A percentile compares a stretch with the other conserved stretches of the same genome.
Evolutionary conservation across 768 basidiomycete species (phyloP).

Genomic region (Lentinula raphanica): DNA sequence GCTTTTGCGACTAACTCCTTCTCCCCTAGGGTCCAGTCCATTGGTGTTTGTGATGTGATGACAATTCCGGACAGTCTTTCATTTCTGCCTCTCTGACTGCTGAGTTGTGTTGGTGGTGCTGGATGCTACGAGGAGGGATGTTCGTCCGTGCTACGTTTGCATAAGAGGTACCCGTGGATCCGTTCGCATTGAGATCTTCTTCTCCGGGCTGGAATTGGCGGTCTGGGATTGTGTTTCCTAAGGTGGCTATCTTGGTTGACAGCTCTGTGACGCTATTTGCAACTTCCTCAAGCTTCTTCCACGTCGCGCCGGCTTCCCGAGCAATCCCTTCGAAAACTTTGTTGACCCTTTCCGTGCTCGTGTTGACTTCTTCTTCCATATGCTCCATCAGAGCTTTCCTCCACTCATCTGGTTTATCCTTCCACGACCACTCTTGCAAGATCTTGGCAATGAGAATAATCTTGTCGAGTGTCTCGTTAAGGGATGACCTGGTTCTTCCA

Average conservation of each 20-base stretch:
- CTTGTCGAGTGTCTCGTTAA: background rate
- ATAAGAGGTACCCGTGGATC: background rate
- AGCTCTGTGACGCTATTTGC: background rate
- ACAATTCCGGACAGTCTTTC: too few species aligned
- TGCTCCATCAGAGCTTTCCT: background rate
- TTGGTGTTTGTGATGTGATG: background rate
- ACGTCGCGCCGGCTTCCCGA: background rate
- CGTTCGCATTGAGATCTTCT: background rate
- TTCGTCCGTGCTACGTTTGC: background rate
- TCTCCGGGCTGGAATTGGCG: background rate
- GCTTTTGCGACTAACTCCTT: background rate
- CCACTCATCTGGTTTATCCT: background rate
- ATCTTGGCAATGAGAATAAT: background rate
- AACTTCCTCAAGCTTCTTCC: background rate
- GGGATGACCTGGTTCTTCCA: background rate
- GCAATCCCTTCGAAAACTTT: background rate
- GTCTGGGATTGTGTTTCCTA: background rate
- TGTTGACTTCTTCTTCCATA: background rate
- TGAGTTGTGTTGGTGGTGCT: too few species aligned
- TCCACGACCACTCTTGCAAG: background rate
- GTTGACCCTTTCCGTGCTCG: background rate
- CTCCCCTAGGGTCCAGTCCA: background rate
- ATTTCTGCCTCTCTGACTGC: too few species aligned
- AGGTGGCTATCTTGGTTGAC: background rate
- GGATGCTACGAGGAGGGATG: too few species aligned